Base-by-base conservation (phyloP, 2,329 filamentous ascomycete genomes). In the Aspergillus latus region DNA sequence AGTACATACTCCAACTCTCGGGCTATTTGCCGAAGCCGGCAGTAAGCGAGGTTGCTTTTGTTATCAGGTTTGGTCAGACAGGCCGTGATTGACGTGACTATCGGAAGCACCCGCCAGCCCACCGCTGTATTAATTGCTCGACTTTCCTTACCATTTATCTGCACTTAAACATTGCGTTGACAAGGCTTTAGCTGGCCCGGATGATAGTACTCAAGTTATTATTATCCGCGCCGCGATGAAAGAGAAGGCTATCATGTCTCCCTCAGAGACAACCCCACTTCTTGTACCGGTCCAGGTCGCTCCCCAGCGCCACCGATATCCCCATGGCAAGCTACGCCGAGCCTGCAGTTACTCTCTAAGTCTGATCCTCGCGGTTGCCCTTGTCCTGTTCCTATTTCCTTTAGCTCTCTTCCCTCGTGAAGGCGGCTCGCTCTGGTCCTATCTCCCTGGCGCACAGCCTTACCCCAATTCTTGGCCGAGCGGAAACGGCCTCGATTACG, bases 401-500 rank as follows among this genome's bases (percentile, higher is more conserved):
- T 61, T 66, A 32, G 68, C 69, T 30, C 62, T 78, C n/a, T 62
- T 77, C 0, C 74, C 74, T 4, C 67, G 69, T 43, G 69, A 70
- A 9, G 65, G 72, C 52, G 71, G 74, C 44, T 71, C 72, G 10
- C 58, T 74, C 21, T 72, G 69, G 66, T 69, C 72, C 28, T 77
- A 76, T 61, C 58, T 75, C 1, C 76, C 76, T n/a, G 71, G 74
- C 59, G 66, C 72, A 1, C 61, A 67, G 28, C 67, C 74, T 40
- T 70, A 71, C 52, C 72, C 76, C 13, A 66, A 75, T 8, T 66
- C 69, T 40, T 79, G 76, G 76, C 75, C 77, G 0, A 65, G 73
- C 34, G 71, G 72, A 9, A 59, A 72, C 40, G 80, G 82, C 11
- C 65, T 86, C 46, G 73, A 73, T 28, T 85, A 81, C 61, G 70